Conservation (phyloP, 192 early-diverging fungal species). For the Mortierella hygrophila region DNA sequence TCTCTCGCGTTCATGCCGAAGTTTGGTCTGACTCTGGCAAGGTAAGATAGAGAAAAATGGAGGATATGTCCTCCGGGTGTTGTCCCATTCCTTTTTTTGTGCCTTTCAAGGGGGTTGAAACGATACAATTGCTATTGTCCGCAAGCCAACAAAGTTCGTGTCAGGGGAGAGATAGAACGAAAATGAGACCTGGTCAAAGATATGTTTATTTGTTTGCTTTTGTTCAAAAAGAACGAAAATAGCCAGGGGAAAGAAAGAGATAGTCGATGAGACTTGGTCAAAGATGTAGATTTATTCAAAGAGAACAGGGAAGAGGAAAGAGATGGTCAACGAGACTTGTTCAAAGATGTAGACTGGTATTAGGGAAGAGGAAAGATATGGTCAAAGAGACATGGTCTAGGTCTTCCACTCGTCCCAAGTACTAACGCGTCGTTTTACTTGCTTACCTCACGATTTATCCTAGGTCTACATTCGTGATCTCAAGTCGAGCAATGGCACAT, state of each 20-base stretch:
- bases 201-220: too few species aligned
- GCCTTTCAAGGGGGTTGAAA: background rate
- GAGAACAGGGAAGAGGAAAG: background rate
- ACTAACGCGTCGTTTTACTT: background rate
- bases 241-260: too few species aligned
- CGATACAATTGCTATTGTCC: background rate
- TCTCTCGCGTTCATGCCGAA: constrained; percentile 82
- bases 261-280: too few species aligned
- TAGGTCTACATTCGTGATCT: constrained; percentile 80
- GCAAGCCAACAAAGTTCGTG: background rate
- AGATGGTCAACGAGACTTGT: too few species aligned
- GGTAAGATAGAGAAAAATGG: constrained; percentile 51
- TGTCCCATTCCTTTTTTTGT: background rate
- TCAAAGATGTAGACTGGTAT: background rate
- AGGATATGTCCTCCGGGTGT: background rate
- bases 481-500: constrained; percentile 86
- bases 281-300: too few species aligned
- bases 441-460: too few species aligned
- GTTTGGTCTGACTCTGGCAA: constrained; percentile 74
- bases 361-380: background rate
- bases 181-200: too few species aligned
- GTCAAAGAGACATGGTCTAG: background rate
- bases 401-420: background rate
- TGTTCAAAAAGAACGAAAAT: too few species aligned
- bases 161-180: too few species aligned